Evolutionary conservation across 495 filamentous ascomycete genomes (phyloP).

Genomic region (Physcia stellaris): DNA sequence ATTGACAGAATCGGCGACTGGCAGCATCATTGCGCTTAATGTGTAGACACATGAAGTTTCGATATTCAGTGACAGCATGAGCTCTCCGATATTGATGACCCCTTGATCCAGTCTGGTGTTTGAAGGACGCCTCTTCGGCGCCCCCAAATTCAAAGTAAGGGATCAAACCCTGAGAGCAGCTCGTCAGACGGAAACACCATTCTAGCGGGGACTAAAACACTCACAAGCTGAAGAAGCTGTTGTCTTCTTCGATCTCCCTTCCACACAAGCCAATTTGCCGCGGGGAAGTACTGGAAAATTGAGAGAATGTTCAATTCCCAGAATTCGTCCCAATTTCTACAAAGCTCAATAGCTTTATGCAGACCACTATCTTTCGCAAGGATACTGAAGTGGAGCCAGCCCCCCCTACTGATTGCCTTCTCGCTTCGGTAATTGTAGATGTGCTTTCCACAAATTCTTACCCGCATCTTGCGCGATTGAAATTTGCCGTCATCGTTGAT

Average conservation of each 20-base stretch:
- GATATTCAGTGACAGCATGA: slow-evolving; percentile 25
- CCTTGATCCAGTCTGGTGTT: slow-evolving; percentile 20
- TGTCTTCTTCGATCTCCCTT: slow-evolving; percentile 23
- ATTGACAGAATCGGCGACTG: slow-evolving; percentile 37
- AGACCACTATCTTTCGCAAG: slow-evolving; percentile 36
- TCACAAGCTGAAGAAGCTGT: slow-evolving; percentile 27
- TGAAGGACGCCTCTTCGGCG: slow-evolving; percentile 18
- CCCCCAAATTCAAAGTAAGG: slow-evolving; percentile 25
- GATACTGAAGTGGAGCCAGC: slow-evolving; percentile 42
- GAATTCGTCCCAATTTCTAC: slow-evolving; percentile 42
- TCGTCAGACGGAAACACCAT: neutral
- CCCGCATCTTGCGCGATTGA: slow-evolving; percentile 23
- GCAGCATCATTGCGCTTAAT: slow-evolving; percentile 36
- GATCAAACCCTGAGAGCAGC: slow-evolving; percentile 25
- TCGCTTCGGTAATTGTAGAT: slow-evolving; percentile 44
- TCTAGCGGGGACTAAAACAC: neutral
- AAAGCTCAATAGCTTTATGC: slow-evolving; percentile 32
- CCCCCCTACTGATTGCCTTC: slow-evolving; percentile 32
- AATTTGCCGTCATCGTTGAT: slow-evolving; percentile 13
- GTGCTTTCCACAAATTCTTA: slow-evolving; percentile 35
- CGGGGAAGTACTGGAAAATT: slow-evolving; percentile 36
- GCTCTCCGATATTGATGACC: slow-evolving; percentile 21
- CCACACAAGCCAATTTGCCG: slow-evolving; percentile 30
- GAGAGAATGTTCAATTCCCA: slow-evolving; percentile 34
- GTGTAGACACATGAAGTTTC: slow-evolving; percentile 36